Evolutionary conservation across 2,329 filamentous ascomycete genomes (phyloP).

Genomic region (Botrytis sinoallii): DNA sequence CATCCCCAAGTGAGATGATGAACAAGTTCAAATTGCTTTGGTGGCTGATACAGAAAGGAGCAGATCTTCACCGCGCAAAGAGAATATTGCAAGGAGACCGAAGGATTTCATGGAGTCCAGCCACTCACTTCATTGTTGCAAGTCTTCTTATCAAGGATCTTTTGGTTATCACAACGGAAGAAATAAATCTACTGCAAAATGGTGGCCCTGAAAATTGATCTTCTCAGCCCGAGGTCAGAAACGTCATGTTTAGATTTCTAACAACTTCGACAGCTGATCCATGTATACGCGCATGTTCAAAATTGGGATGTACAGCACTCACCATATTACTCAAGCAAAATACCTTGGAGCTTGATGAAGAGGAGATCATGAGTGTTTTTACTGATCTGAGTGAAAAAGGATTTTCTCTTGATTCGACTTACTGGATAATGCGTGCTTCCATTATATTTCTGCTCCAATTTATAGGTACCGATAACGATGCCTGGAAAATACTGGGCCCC

Average conservation of each 20-base stretch:
- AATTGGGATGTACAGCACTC: not conserved
- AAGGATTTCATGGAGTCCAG: not conserved
- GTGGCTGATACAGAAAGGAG: not conserved
- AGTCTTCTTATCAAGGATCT: not conserved
- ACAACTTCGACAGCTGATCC: not conserved
- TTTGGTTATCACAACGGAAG: not conserved
- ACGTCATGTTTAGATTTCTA: not conserved
- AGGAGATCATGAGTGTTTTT: not conserved
- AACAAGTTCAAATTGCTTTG: not conserved
- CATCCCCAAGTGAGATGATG: not conserved
- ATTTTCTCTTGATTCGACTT: not conserved
- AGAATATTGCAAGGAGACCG: not conserved
- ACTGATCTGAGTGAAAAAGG: not conserved
- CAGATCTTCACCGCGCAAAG: not conserved
- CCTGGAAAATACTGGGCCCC: not conserved
- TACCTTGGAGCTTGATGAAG: not conserved
- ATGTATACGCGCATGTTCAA: not conserved
- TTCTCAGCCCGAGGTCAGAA: not conserved
- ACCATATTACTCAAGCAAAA: not conserved
- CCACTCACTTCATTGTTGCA: not conserved
- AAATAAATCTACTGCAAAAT: not conserved
- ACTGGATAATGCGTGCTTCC: not conserved
- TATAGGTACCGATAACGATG: not conserved
- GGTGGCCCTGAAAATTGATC: not conserved
- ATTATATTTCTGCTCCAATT: not conserved